Evolutionary conservation across 495 filamentous ascomycete genomes (phyloP).

Genomic region (Aspergillus sclerotioniger): DNA sequence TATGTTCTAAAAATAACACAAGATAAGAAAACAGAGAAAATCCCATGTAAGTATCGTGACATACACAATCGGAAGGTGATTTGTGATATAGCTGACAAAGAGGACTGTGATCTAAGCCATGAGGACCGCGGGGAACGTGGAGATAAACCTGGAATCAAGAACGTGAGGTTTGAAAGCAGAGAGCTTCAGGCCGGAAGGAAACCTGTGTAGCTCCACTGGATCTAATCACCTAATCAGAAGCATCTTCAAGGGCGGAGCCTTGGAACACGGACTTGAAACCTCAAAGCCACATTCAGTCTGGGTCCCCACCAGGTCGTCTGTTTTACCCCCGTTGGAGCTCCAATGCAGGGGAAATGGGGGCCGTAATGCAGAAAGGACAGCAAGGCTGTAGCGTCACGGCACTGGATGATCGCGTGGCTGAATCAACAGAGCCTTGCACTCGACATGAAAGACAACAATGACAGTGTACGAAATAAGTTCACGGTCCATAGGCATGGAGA

Average conservation of each 20-base stretch:
- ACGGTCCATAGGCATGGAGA: background rate
- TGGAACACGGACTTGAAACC: background rate
- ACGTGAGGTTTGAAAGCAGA: background rate
- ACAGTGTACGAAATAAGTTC: background rate
- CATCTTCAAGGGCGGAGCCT: background rate
- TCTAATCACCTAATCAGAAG: slow-evolving; percentile 2
- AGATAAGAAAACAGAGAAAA: background rate
- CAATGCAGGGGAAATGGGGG: background rate
- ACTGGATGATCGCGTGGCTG: background rate
- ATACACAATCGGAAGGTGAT: background rate
- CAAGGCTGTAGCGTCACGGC: background rate
- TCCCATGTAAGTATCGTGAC: background rate
- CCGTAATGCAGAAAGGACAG: background rate
- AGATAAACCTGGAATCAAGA: background rate
- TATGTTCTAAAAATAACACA: background rate
- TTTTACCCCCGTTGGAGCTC: background rate
- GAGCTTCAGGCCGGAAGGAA: background rate
- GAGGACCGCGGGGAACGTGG: background rate
- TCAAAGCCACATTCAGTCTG: background rate
- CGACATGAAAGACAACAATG: background rate
- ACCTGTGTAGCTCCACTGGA: slow-evolving; percentile 1
- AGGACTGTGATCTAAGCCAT: background rate
- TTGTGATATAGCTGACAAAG: background rate
- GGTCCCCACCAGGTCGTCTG: background rate
- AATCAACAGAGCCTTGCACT: background rate